Evolutionary conservation across 1,139 yeast species (phyloP).

Genomic region (Suhomyces panamericanus): DNA sequence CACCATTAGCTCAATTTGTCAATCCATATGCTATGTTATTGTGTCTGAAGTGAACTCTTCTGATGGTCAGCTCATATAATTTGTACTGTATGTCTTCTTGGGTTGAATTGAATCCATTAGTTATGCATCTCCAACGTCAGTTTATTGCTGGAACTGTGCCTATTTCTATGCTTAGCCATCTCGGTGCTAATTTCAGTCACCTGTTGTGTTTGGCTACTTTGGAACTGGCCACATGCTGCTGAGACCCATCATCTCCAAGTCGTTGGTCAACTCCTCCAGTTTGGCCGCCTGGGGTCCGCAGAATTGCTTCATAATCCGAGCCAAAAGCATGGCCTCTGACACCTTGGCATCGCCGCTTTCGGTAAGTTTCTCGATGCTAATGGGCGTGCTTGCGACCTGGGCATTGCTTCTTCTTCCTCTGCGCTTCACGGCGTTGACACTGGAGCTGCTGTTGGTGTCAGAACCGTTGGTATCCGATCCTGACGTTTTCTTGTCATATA

Average conservation of each 20-base stretch:
- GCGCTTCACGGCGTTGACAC: conserved; percentile 20
- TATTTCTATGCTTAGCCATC: no score
- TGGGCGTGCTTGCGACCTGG: conserved; percentile 15
- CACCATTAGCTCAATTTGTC: no score
- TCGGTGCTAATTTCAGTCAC: no score
- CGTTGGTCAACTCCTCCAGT: conserved; percentile 36
- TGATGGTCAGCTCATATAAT: no score
- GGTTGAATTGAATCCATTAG: no score
- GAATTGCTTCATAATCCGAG: conserved; percentile 48
- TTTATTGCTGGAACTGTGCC: no score
- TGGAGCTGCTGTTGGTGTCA: conserved; percentile 17
- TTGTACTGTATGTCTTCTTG: no score
- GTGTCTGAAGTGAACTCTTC: no score
- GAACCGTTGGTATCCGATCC: conserved; percentile 45
- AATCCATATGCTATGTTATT: no score
- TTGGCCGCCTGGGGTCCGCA: conserved; percentile 42
- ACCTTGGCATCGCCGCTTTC: conserved; percentile 26
- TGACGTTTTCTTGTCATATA: conserved; percentile 42
- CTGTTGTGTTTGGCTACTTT: background rate
- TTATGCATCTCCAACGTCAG: no score
- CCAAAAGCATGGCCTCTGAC: conserved; percentile 42
- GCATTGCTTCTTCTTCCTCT: conserved; percentile 31
- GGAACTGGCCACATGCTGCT: conserved; percentile 36
- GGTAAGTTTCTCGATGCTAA: conserved; percentile 15
- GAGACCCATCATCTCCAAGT: conserved; percentile 41